Conservation (phyloP, 1,284 basidiomycete genomes). For the Apiotrichum gamsii region DNA sequence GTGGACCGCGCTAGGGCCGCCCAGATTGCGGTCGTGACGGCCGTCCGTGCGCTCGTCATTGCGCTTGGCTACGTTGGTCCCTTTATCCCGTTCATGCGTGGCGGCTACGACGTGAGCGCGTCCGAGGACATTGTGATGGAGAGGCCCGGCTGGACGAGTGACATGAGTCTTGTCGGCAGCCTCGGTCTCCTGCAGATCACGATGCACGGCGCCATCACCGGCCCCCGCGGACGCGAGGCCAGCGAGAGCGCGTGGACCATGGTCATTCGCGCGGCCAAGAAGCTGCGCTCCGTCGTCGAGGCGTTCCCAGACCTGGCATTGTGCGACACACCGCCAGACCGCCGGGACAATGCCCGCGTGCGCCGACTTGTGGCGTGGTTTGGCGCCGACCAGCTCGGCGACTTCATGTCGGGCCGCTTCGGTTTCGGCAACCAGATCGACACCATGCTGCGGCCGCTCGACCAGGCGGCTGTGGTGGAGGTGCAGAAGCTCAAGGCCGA, state of each 20-base stretch:
- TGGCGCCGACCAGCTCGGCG: constrained; percentile 25
- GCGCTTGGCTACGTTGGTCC: constrained; percentile 44
- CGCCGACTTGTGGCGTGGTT: constrained; percentile 20
- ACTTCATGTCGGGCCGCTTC: constrained; percentile 31
- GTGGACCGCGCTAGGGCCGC: constrained; percentile 19
- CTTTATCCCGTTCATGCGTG: constrained; percentile 16
- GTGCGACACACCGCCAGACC: constrained; percentile 10
- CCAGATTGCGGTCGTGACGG: constrained; percentile 18
- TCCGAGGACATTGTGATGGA: constrained; percentile 23
- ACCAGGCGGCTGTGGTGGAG: constrained; percentile 22
- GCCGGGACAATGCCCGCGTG: constrained; percentile 14
- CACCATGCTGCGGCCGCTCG: constrained; percentile 15
- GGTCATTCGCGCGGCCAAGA: constrained; percentile 33
- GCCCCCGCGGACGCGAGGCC: constrained; percentile 19
- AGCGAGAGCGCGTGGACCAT: constrained; percentile 28
- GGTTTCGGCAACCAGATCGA: constrained; percentile 26
- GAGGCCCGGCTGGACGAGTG: constrained; percentile 35
- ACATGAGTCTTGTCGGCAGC: constrained; percentile 34
- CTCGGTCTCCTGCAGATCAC: constrained; percentile 33
- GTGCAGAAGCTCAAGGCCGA: constrained; percentile 23
- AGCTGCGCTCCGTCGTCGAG: constrained; percentile 31
- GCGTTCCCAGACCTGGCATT: constrained; percentile 23
- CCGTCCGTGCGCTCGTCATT: constrained; percentile 31
- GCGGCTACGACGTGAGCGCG: constrained; percentile 3
- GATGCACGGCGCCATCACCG: constrained; percentile 26